Conservation (phyloP, 805 yeast species). For the Hanseniaspora thailandica region DNA sequence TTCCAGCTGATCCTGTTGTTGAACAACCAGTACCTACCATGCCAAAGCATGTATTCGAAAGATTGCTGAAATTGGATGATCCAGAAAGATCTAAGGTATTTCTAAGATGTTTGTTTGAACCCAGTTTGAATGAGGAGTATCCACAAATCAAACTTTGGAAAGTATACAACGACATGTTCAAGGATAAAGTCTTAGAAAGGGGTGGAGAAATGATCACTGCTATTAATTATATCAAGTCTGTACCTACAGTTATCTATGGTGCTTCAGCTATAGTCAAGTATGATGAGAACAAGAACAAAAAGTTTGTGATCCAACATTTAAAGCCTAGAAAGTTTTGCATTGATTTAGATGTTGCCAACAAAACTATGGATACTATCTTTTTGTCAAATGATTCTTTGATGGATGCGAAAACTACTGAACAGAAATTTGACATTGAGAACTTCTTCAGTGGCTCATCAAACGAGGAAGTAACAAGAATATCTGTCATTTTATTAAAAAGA, state of each 20-base stretch:
- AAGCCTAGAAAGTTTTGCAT: conserved; percentile 66
- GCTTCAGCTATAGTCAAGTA: conserved; percentile 89
- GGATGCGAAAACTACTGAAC: neutral
- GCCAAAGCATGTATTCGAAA: conserved; percentile 42
- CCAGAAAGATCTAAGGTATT: conserved; percentile 88
- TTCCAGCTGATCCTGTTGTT: conserved; percentile 29
- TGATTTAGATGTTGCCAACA: conserved; percentile 35
- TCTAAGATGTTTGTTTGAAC: conserved; percentile 85
- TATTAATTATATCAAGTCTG: conserved; percentile 91
- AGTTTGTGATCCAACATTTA: conserved; percentile 86
- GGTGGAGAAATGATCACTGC: conserved; percentile 69
- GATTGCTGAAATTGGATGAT: conserved; percentile 57
- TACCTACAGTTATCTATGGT: conserved; percentile 72
- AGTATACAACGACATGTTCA: conserved; percentile 80
- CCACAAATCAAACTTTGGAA: conserved; percentile 95
- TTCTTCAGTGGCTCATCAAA: neutral
- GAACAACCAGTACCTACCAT: conserved; percentile 58
- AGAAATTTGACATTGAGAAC: conserved; percentile 13
- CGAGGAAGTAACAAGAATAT: conserved; percentile 5
- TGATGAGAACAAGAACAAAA: conserved; percentile 47
- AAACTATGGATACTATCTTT: conserved; percentile 27
- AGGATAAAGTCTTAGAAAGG: conserved; percentile 41
- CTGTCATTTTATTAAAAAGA: conserved; percentile 1
- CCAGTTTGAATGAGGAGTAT: conserved; percentile 66
- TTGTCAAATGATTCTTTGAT: conserved; percentile 3